Conservation (phyloP, 164 flowering plant species). For the Houttuynia cordata region DNA sequence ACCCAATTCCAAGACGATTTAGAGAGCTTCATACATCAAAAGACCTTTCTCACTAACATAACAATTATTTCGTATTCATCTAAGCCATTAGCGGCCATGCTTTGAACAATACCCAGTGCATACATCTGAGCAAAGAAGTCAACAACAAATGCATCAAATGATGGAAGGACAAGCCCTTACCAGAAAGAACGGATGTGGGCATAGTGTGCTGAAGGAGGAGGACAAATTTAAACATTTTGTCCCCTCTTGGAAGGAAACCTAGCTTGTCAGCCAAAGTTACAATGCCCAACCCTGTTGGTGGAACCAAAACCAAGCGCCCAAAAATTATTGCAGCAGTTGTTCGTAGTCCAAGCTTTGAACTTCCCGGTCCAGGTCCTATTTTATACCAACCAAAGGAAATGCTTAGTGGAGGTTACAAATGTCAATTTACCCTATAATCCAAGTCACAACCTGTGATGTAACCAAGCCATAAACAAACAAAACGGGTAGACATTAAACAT, state of each 20-base stretch:
- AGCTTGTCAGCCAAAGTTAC: constrained; percentile 83
- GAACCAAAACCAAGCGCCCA: constrained; percentile 74
- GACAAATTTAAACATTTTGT: constrained; percentile 88
- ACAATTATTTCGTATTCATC: too few species aligned
- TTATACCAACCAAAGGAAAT: constrained; percentile 3
- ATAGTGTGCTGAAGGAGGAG: constrained; percentile 90
- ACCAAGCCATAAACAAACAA: too few species aligned
- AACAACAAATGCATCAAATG: too few species aligned
- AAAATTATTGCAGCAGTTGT: constrained; percentile 87
- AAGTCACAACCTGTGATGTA: too few species aligned
- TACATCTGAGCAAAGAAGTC: too few species aligned
- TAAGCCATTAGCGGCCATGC: too few species aligned
- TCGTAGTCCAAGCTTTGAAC: constrained; percentile 72
- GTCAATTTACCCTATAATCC: not conserved
- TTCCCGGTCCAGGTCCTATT: constrained; percentile 75
- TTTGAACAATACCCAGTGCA: too few species aligned
- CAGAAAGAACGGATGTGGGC: constrained; percentile 97
- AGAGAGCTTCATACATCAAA: too few species aligned
- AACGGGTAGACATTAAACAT: too few species aligned
- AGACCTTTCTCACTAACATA: too few species aligned
- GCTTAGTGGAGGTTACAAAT: not conserved
- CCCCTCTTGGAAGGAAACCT: constrained; percentile 79
- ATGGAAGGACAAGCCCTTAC: too few species aligned
- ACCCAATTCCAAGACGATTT: too few species aligned
- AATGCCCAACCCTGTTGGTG: constrained; percentile 82